phyloP scores from a whole-genome alignment of 1,284 basidiomycete genomes.

The Apiotrichum brassicae region DNA sequence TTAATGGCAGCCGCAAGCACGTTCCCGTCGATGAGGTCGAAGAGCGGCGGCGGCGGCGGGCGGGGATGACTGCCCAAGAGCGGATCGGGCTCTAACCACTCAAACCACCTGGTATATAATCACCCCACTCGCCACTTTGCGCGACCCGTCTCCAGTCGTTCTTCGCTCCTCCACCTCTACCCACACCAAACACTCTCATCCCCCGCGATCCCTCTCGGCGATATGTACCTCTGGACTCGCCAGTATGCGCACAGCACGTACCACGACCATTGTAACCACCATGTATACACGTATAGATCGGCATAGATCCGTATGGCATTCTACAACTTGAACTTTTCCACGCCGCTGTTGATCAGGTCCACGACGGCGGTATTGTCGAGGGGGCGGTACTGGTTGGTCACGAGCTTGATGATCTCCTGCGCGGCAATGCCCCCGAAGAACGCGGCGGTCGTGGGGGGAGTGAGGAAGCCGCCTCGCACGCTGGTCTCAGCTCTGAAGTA shows the following conservation, averaged over 20 bases:
- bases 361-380: slow-evolving; percentile 78
- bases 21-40: slow-evolving; percentile 6
- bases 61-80: slow-evolving; percentile 9
- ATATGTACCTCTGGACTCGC: too few species aligned
- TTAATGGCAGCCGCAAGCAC: neutral
- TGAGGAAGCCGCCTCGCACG: slow-evolving; percentile 73
- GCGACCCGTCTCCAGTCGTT: too few species aligned
- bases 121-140: too few species aligned
- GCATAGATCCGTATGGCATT: neutral
- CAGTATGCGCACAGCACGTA: too few species aligned
- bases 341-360: slow-evolving; percentile 61
- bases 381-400: slow-evolving; percentile 92
- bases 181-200: too few species aligned
- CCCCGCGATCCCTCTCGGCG: too few species aligned
- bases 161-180: too few species aligned
- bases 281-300: too few species aligned
- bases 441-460: slow-evolving; percentile 86
- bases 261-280: too few species aligned
- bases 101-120: too few species aligned
- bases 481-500: slow-evolving; percentile 18
- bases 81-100: slow-evolving; percentile 8
- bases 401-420: slow-evolving; percentile 97
- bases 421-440: slow-evolving; percentile 89
- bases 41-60: slow-evolving; percentile 7
- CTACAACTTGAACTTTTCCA: slow-evolving; percentile 43